phyloP scores from a whole-genome alignment of 148 eudicot genomes.

The Arctostaphylos glauca region DNA sequence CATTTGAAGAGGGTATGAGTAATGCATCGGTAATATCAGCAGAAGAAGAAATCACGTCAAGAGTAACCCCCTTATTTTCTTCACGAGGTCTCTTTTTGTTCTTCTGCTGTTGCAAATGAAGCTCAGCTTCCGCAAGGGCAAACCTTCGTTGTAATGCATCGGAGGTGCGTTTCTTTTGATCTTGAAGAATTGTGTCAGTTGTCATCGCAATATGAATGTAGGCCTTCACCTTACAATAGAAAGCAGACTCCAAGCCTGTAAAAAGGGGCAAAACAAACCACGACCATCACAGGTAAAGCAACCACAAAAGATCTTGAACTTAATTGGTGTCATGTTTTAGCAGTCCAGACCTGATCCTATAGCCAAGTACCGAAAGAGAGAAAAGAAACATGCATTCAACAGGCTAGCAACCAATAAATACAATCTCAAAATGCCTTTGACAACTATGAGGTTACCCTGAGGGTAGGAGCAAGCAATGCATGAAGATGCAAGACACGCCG shows the following conservation, averaged over 20 bases:
- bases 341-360: neutral
- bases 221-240: neutral
- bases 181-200: slow-evolving; percentile 22
- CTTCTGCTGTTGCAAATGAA: slow-evolving; percentile 35
- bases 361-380: neutral
- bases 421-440: neutral
- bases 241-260: slow-evolving; percentile 9
- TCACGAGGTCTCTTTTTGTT: slow-evolving; percentile 36
- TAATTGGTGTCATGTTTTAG: neutral
- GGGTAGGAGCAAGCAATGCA: neutral
- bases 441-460: neutral
- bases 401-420: neutral
- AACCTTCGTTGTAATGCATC: slow-evolving; percentile 70
- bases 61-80: slow-evolving; percentile 12
- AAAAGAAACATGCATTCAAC: neutral
- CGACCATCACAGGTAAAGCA: neutral
- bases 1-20: slow-evolving; percentile 14
- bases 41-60: slow-evolving; percentile 20
- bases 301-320: neutral
- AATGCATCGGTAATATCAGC: slow-evolving; percentile 14
- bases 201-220: slow-evolving; percentile 24
- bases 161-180: slow-evolving; percentile 54
- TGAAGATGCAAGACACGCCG: neutral
- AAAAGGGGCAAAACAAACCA: neutral
- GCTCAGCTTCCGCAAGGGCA: slow-evolving; percentile 61